phyloP scores from a whole-genome alignment of 2,329 filamentous ascomycete genomes.

The Magnaporthiopsis rhizophila region DNA sequence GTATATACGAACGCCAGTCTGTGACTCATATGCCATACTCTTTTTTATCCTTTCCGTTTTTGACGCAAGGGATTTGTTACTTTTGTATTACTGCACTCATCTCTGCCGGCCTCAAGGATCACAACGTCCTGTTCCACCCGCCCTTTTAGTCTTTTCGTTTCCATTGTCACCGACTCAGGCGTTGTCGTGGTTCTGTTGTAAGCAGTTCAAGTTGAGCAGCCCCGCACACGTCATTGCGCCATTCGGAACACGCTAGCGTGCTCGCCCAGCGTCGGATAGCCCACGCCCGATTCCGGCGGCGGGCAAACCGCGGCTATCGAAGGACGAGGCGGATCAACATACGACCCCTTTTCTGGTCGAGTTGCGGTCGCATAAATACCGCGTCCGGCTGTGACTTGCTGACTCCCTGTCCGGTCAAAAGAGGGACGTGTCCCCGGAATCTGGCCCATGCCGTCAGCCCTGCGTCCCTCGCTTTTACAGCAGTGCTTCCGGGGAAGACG shows the following conservation, averaged over 20 bases:
- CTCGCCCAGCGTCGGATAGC: neutral
- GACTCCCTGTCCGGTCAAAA: neutral
- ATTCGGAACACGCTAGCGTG: neutral
- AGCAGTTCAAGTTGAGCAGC: too few relatives aligned
- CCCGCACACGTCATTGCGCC: neutral
- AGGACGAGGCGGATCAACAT: neutral
- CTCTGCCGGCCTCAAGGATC: neutral
- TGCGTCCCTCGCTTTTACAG: neutral
- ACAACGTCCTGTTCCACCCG: too few relatives aligned
- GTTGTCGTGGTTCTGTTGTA: too few relatives aligned
- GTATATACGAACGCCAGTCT: too few relatives aligned
- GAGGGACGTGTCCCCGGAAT: too few relatives aligned
- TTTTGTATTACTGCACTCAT: too few relatives aligned
- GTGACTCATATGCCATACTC: too few relatives aligned
- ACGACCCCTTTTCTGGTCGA: neutral
- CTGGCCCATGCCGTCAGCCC: neutral
- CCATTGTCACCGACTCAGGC: neutral
- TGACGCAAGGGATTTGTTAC: neutral
- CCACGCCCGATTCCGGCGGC: neutral
- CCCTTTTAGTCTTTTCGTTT: neutral
- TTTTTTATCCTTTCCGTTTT: too few relatives aligned
- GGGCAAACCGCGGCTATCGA: neutral
- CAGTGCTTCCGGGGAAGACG: neutral
- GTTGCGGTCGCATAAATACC: neutral
- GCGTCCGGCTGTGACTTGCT: neutral